Evolutionary conservation across 2,329 filamentous ascomycete genomes (phyloP), one percentile per base, ranked within the genome.

Genomic region (Penicillium palitans): DNA sequence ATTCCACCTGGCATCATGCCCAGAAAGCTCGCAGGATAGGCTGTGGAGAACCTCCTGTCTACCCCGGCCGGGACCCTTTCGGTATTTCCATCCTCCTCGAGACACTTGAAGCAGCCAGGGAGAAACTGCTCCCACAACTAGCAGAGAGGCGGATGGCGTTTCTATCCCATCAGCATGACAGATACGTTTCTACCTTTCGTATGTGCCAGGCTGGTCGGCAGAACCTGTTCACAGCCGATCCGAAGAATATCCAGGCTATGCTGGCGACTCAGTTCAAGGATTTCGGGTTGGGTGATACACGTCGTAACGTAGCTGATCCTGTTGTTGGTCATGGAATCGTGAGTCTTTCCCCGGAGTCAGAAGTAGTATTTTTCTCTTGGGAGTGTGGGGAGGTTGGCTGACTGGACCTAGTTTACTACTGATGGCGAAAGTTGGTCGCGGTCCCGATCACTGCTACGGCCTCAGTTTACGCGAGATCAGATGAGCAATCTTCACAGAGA

Each of bases 401-500:
- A 42, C 21, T 25, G 41, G 15, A 10, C 21, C 4, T 42, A 42
- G 41, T 84, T 84, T 63, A 78, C 79, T 1, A 72, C 76, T 1
- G 79, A 84, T 46, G 81, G 81, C 0, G 62, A 71, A 13, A 70
- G 72, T 3, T 84, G 82, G 81, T 75, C 76, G 21, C 73, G 78
- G 50, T 78, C 80, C 1, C 71, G 78, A 41, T 68, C 74, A 41
- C 66, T 76, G 58, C 59, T 75, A 15, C 75, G 82, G 24, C 82
- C 83, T 2, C 82, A 82, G 59, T 85, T 85, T 62, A 77, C 74
- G 1, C 73, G 80, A 9, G 76, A 79, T 12, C 82, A 84, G 61
- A 76, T 85, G 10, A 79, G 78, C 5, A 80, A 85, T 65, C 69
- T 85, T 6, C 73, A 76, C 33, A 84, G 83, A 1, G 87, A 89